These are phyloP conservation scores for Phialophora verrucosa DNA, from an alignment of 2,329 filamentous ascomycete species.

Conservation along the genomic window DNA sequence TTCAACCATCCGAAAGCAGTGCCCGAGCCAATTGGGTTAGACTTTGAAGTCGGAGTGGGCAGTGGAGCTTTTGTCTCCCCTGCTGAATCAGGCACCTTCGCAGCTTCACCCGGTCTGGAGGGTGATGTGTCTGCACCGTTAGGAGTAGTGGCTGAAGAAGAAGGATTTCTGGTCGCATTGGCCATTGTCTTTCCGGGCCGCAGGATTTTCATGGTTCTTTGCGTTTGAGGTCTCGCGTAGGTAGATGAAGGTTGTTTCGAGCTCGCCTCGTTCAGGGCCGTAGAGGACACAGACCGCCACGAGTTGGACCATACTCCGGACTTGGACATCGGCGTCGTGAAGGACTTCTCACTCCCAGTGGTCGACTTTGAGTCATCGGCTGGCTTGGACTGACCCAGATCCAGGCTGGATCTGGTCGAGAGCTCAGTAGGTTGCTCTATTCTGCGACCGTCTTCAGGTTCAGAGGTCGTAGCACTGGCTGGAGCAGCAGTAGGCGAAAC, in stretches of 20 bases:
- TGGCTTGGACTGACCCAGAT: constrained; percentile 23
- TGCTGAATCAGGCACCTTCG: constrained; percentile 16
- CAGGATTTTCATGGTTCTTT: constrained; percentile 86
- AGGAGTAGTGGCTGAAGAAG: constrained; percentile 39
- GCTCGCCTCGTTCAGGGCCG: constrained; percentile 23
- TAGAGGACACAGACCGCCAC: constrained; percentile 35
- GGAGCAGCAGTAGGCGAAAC: constrained; percentile 38
- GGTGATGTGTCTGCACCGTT: constrained; percentile 33
- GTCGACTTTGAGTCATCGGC: constrained; percentile 41
- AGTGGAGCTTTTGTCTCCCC: constrained; percentile 22
- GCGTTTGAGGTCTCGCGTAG: constrained; percentile 35
- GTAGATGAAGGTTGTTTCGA: constrained; percentile 31
- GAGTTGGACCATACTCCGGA: constrained; percentile 39
- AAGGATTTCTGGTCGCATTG: constrained; percentile 50
- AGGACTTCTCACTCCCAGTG: constrained; percentile 42
- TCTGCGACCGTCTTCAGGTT: constrained; percentile 26
- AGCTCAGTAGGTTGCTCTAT: constrained; percentile 25
- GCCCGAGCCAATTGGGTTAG: constrained; percentile 88
- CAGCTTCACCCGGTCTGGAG: constrained; percentile 21
- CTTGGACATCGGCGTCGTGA: constrained; percentile 38
- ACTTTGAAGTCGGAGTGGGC: constrained; percentile 48
- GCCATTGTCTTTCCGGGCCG: constrained; percentile 71
- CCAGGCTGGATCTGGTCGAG: constrained; percentile 31
- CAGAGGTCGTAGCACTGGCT: constrained; percentile 19
- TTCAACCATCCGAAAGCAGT: constrained; percentile 95